phyloP scores from a whole-genome alignment of 2,329 filamentous ascomycete genomes.

The Alternaria arborescens region DNA sequence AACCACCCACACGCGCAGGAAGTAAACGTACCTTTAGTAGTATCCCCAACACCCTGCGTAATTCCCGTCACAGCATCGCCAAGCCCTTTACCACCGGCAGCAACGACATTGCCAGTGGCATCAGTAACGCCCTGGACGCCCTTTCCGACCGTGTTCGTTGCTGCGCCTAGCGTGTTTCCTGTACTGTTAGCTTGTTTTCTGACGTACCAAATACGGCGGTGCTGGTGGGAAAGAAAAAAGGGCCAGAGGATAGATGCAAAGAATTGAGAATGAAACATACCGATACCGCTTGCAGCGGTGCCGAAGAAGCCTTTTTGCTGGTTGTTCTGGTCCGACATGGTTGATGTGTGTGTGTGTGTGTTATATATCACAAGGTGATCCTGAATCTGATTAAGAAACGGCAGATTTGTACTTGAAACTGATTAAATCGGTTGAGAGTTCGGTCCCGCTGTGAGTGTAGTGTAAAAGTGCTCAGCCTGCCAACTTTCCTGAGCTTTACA shows the following conservation, averaged over 20 bases:
- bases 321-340: slow-evolving; percentile 38
- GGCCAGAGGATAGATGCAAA: not conserved
- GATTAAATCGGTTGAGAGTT: not conserved
- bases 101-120: slow-evolving; percentile 43
- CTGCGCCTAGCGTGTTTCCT: slow-evolving; percentile 48
- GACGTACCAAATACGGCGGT: not conserved
- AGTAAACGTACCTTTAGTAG: slow-evolving; percentile 37
- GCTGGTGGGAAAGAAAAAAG: not conserved
- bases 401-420: too few species aligned
- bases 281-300: slow-evolving; percentile 43
- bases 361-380: not conserved
- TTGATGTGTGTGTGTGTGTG: not conserved
- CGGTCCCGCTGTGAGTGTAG: not conserved
- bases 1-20: too few species aligned
- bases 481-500: not conserved
- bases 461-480: not conserved
- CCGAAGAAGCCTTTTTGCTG: slow-evolving; percentile 45
- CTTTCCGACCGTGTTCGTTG: slow-evolving; percentile 46
- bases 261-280: slow-evolving; percentile 21
- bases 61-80: slow-evolving; percentile 48
- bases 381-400: too few species aligned
- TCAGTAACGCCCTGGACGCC: slow-evolving; percentile 43
- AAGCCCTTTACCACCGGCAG: slow-evolving; percentile 45
- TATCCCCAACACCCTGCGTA: slow-evolving; percentile 47
- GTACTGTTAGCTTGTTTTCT: not conserved